Evolutionary conservation across 2,329 filamentous ascomycete genomes (phyloP).

Genomic region (Lachnellula cervina): DNA sequence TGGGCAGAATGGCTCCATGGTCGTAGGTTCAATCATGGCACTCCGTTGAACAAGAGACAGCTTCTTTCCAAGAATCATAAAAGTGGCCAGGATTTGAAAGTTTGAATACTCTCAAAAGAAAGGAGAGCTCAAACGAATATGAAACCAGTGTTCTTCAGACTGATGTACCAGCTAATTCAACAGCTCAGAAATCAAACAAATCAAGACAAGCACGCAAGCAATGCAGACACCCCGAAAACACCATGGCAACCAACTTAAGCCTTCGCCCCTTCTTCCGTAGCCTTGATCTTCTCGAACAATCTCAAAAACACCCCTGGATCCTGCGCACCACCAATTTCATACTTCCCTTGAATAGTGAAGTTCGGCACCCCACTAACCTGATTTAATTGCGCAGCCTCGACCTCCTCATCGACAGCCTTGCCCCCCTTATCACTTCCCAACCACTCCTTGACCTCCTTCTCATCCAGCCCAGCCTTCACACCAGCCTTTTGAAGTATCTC

Average conservation of each 20-base stretch:
- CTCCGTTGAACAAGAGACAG: too few relatives aligned
- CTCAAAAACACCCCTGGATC: conserved; percentile 62
- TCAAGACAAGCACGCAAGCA: neutral
- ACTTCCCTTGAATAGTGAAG: conserved; percentile 65
- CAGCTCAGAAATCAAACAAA: neutral
- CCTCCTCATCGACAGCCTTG: conserved; percentile 33
- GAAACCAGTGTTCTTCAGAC: neutral
- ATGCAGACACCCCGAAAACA: neutral
- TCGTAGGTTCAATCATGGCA: too few relatives aligned
- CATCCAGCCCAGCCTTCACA: conserved; percentile 49
- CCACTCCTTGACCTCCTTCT: conserved; percentile 48
- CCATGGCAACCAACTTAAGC: neutral
- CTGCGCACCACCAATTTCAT: conserved; percentile 67
- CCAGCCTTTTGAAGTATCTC: conserved; percentile 49
- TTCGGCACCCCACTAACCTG: conserved; percentile 65
- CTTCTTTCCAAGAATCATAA: too few relatives aligned
- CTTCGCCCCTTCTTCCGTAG: conserved; percentile 25
- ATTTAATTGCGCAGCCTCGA: conserved; percentile 37
- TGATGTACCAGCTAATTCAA: neutral
- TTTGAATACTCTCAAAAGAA: too few relatives aligned
- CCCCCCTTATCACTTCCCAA: conserved; percentile 51
- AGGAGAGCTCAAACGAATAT: too few relatives aligned
- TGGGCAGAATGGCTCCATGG: too few relatives aligned
- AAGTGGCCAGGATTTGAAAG: too few relatives aligned
- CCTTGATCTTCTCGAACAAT: conserved; percentile 53